phyloP scores from a whole-genome alignment of 2,329 filamentous ascomycete species.

The Purpureocillium takamizusanense region DNA sequence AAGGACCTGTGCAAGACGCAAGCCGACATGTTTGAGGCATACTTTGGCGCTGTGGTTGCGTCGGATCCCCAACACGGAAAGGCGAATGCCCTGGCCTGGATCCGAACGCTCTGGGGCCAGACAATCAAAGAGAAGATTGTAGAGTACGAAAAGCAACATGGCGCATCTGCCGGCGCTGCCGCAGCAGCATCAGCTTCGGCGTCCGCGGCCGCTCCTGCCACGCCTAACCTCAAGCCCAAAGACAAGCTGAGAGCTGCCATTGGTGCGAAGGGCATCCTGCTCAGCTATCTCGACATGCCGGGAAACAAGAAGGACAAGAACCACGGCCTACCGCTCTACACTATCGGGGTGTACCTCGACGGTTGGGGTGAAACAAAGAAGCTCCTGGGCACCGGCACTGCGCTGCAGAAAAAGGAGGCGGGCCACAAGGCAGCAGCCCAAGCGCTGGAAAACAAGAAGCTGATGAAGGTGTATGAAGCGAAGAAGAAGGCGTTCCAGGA shows the following conservation, averaged over 20 bases:
- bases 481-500: conserved; percentile 37
- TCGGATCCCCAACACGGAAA: conserved; percentile 58
- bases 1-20: conserved; percentile 62
- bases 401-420: conserved; percentile 59
- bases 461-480: conserved; percentile 41
- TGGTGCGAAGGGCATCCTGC: conserved; percentile 44
- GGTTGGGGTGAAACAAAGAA: conserved; percentile 60
- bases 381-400: conserved; percentile 54
- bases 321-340: conserved; percentile 47
- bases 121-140: conserved; percentile 48
- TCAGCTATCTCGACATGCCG: conserved; percentile 53
- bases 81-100: conserved; percentile 54
- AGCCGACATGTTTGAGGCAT: conserved; percentile 86
- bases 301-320: conserved; percentile 44
- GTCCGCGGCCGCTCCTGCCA: too few relatives aligned
- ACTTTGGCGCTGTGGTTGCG: conserved; percentile 69
- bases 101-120: conserved; percentile 65
- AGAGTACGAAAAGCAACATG: conserved; percentile 10
- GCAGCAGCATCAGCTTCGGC: too few relatives aligned
- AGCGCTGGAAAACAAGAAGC: conserved; percentile 57
- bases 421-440: conserved; percentile 55
- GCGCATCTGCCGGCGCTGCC: too few relatives aligned
- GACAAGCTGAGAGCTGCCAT: conserved; percentile 28
- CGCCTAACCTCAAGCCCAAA: conserved; percentile 14
- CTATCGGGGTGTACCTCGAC: conserved; percentile 54